Evolutionary conservation across 1,139 yeast species (phyloP), one percentile per base, ranked within the genome.

Genomic region (Diutina sp.): DNA sequence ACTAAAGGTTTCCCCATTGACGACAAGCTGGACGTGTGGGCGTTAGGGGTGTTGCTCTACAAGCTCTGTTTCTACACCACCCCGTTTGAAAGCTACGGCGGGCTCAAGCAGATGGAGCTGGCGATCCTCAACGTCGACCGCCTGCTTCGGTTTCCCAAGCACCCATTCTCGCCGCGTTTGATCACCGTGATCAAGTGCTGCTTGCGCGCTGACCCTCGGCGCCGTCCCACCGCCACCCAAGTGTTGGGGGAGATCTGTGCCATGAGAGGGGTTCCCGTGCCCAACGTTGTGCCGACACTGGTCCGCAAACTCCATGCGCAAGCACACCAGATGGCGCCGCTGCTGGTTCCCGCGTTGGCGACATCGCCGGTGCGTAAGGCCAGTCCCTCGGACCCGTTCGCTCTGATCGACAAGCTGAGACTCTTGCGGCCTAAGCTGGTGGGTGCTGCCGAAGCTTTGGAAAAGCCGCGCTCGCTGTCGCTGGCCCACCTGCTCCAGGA

Each of bases 1-100:
- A 82, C 86, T 61, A 79, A 87, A 60, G 89, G 95, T 4, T 78
- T 86, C 59, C 95, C 98, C 3, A 87, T 93, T 60, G 96, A 91
- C 69, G 98, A 93, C 66, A 93, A 93, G 68, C 83, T 91, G 60
- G 99, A 93, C 70, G 84, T 93, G 44, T 93, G 99, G 99, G 99
- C 99, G 0, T 73, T 93, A 58, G 99, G 99, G 14, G 83, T 91
- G 35, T 87, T 95, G 62, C 74, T 93, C 57, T 93, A 91, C 74
- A 93, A 95, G 68, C 73, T 93, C 58, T 88, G 98, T 67, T 93
- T 88, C 70, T 93, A 89, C 69, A 91, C 90, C 1, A 93, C 99
- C 0, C 99, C 99, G 0, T 93, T 93, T 69, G 99, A 93, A 70
- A 61, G 60, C 28, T 79, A 76, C 46, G 60, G 63, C 4, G 65